Conservation (phyloP, 2,329 filamentous ascomycete species). For the Phaeosphaeriaceae sp. region DNA sequence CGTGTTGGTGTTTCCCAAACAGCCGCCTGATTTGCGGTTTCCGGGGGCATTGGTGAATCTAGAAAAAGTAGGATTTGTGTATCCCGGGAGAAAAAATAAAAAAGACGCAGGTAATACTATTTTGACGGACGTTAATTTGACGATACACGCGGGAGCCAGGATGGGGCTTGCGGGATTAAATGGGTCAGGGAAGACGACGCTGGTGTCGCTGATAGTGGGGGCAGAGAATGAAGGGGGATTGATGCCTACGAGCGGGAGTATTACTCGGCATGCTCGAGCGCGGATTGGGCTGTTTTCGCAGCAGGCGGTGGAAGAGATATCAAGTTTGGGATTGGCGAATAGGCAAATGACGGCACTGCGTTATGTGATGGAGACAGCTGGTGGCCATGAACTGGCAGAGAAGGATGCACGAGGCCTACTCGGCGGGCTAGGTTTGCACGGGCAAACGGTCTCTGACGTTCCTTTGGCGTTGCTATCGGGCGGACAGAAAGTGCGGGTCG, state of each 20-base stretch:
- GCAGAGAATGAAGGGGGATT: constrained; percentile 43
- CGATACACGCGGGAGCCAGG: constrained; percentile 74
- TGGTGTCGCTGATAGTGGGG: constrained; percentile 73
- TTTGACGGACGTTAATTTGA: constrained; percentile 69
- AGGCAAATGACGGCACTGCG: constrained; percentile 68
- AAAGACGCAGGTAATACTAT: no score
- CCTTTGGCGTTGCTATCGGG: constrained; percentile 77
- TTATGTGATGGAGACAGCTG: constrained; percentile 64
- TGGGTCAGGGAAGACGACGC: constrained; percentile 80
- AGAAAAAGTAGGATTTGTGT: constrained; percentile 72
- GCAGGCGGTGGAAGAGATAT: constrained; percentile 74
- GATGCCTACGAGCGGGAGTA: constrained; percentile 65
- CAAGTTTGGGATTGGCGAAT: constrained; percentile 59
- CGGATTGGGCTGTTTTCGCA: constrained; percentile 81
- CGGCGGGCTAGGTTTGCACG: constrained; percentile 71
- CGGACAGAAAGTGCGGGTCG: constrained; percentile 71
- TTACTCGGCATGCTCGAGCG: constrained; percentile 71
- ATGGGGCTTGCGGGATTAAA: constrained; percentile 80
- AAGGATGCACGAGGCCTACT: constrained; percentile 72
- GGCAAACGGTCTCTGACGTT: constrained; percentile 74
- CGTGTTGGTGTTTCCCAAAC: constrained; percentile 64
- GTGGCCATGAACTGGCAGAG: constrained; percentile 63
- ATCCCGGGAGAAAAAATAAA: constrained; percentile 56
- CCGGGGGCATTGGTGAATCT: constrained; percentile 75
- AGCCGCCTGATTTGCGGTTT: constrained; percentile 73